Conservation (phyloP, 768 basidiomycete genomes). For the Suillus subalutaceus region DNA sequence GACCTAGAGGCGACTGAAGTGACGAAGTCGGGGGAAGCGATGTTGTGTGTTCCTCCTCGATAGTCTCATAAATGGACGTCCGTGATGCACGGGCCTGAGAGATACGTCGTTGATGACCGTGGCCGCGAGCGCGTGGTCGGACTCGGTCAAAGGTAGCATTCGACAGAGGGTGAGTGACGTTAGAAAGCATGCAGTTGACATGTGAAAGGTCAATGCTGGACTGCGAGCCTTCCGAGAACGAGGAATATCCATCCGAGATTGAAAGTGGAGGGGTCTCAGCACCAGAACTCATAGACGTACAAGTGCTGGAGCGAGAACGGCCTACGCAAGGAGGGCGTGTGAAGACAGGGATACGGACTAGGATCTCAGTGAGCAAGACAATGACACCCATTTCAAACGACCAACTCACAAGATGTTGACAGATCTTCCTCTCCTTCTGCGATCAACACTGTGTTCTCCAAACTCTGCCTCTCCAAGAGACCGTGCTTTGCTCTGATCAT, state of each 20-base stretch:
- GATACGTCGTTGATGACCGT: constrained; percentile 71
- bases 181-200: constrained; percentile 58
- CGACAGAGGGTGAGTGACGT: constrained; percentile 53
- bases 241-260: constrained; percentile 65
- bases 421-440: constrained; percentile 65
- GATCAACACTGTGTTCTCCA: constrained; percentile 65
- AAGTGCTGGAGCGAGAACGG: constrained; percentile 70
- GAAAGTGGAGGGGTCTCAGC: constrained; percentile 74
- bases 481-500: constrained; percentile 70
- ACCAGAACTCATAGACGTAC: constrained; percentile 62
- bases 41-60: constrained; percentile 66
- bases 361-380: neutral
- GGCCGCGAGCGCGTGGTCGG: constrained; percentile 52
- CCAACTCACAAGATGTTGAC: constrained; percentile 49
- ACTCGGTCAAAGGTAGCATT: constrained; percentile 42
- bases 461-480: constrained; percentile 63
- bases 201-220: constrained; percentile 76
- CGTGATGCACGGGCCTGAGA: constrained; percentile 66
- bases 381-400: neutral
- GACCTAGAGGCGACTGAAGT: constrained; percentile 15
- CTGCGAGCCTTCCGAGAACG: constrained; percentile 69
- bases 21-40: constrained; percentile 31
- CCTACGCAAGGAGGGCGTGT: constrained; percentile 52
- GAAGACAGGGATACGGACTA: constrained; percentile 56
- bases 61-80: constrained; percentile 77